Evolutionary conservation across 1,284 basidiomycete species (phyloP).

Genomic region (Ganoderma boninense): DNA sequence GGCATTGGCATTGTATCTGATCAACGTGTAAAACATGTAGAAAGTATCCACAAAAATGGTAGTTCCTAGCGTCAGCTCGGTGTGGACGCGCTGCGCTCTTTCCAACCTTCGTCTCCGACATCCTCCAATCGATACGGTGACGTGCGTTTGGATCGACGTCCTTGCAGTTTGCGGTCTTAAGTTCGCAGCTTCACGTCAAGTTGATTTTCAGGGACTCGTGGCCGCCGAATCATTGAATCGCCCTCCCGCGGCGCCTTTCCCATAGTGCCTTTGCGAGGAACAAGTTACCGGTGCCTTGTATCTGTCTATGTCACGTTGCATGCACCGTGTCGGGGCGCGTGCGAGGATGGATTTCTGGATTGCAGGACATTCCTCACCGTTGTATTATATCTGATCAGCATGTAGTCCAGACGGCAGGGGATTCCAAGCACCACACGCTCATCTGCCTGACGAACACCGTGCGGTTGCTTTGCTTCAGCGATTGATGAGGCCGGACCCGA

Average conservation of each 20-base stretch:
- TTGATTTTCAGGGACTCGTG: background rate
- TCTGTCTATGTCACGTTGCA: background rate
- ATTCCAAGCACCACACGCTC: constrained; percentile 2
- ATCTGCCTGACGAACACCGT: constrained; percentile 23
- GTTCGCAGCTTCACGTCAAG: background rate
- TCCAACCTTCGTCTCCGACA: background rate
- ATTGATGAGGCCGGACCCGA: constrained; percentile 12
- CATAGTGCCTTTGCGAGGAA: background rate
- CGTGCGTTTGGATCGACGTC: background rate
- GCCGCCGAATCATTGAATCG: background rate
- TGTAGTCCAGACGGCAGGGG: background rate
- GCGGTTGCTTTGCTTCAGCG: constrained; percentile 21
- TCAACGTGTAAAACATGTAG: constrained; percentile 2
- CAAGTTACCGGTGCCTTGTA: background rate
- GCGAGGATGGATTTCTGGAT: background rate
- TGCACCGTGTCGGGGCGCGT: background rate
- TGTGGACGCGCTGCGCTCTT: background rate
- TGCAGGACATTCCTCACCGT: background rate
- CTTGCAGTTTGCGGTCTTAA: too few relatives aligned
- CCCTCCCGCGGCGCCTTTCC: background rate
- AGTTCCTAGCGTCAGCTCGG: background rate
- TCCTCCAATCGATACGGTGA: background rate
- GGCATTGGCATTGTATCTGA: background rate
- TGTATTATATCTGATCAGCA: constrained; percentile 24
- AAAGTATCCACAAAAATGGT: background rate